Evolutionary conservation across 176 grass and related monocot species (phyloP).

Genomic region (Oryza rufipogon): DNA sequence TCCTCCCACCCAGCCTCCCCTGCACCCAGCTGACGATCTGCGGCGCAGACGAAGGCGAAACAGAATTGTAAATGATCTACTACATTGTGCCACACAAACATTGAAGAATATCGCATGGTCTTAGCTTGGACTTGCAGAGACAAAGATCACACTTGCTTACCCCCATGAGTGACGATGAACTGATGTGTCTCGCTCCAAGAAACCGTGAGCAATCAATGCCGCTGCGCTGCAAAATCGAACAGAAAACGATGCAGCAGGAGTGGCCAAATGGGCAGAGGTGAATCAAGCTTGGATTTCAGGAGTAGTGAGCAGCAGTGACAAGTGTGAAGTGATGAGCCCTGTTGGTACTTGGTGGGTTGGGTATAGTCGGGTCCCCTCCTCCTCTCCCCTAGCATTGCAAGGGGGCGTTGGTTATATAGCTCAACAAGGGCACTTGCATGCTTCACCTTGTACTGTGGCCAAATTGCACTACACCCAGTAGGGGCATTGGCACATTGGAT

Average conservation of each 20-base stretch:
- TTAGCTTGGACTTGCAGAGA: no score
- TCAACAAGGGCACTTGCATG: background rate
- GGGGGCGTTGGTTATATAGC: conserved; percentile 20
- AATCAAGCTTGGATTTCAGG: conserved; percentile 31
- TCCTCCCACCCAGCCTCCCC: conserved; percentile 52
- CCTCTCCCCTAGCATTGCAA: background rate
- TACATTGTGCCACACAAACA: background rate
- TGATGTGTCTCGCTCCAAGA: conserved; percentile 12
- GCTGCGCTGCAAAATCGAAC: background rate
- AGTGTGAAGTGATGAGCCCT: background rate
- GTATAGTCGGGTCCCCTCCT: background rate
- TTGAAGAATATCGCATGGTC: no score
- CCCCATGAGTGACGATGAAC: conserved; percentile 42
- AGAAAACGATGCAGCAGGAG: background rate
- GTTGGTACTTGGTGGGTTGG: background rate
- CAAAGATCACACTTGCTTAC: conserved; percentile 18
- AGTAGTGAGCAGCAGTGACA: background rate
- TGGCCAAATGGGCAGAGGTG: background rate
- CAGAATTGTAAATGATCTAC: background rate
- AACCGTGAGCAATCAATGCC: background rate
- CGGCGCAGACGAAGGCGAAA: background rate
- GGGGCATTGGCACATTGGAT: background rate
- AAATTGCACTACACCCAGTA: background rate
- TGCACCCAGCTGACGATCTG: conserved; percentile 90
- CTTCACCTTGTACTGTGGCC: background rate